Evolutionary conservation across 2,329 filamentous ascomycete genomes (phyloP), one percentile per base, ranked within the genome.

Genomic region (Lasiodiplodia citricola): DNA sequence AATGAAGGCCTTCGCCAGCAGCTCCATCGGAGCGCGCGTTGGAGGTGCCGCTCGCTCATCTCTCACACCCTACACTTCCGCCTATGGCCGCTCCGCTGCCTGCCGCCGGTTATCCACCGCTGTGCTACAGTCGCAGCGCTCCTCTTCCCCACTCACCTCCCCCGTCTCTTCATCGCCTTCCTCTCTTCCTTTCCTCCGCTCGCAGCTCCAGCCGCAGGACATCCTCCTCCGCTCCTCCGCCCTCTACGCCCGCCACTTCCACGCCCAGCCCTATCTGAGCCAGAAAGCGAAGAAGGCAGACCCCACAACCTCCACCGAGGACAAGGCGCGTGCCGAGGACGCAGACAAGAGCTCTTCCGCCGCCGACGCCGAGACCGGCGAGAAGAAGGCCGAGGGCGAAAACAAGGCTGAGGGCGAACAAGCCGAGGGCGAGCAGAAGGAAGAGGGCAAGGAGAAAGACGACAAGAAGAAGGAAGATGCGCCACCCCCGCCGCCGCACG

Each of bases 401-500:
- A 82, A 85, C 69, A 80, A 86, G 62, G 80, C 82, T 63, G 73
- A 82, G 68, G 80, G 84, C 71, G 80, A 84, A 31, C 80, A 87
- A 66, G 79, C 78, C 41, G 79, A 83, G 66, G 77, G 83, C 62
- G 75, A 82, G 14, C 78, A 82, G 55, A 80, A 86, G 44, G 78
- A 81, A 69, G 76, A 82, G 55, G 82, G 86, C 63, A 82, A 86
- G 68, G 83, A 75, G 66, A 70, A 74, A 44, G 35, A 55, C 28
- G 88, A 93, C 2, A 71, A 69, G 13, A 68, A 88, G 71, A 81
- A 87, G 70, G 83, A 88, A 13, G 88, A 93, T 70, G 83, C 84
- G 47, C 81, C 88, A 35, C 93, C 95, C 25, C 95, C 94, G 16
- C 95, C 96, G n/a, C 95, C 94, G 23, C 96, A 99, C 77, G 96